phyloP scores from a whole-genome alignment of 176 grass and related monocot genomes.

The Lolium perenne region DNA sequence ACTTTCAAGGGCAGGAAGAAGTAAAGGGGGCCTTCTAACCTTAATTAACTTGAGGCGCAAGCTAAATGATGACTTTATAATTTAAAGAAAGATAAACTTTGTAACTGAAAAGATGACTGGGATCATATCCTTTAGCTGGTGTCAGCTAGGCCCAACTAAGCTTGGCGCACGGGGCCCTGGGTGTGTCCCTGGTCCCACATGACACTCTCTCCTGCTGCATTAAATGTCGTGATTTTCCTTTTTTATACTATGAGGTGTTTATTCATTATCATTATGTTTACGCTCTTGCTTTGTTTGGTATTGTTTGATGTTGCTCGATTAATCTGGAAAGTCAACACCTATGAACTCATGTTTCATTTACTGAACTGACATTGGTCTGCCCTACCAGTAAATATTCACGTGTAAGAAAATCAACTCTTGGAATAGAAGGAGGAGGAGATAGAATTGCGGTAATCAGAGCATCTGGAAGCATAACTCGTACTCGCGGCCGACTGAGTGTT shows the following conservation, averaged over 20 bases:
- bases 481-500: conserved; percentile 66
- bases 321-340: conserved; percentile 1
- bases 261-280: conserved; percentile 5
- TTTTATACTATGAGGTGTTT: conserved; percentile 4
- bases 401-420: conserved; percentile 92
- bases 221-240: conserved; percentile 12
- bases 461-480: conserved; percentile 81
- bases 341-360: conserved; percentile 26
- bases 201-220: not conserved
- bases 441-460: conserved; percentile 92
- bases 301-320: conserved; percentile 35
- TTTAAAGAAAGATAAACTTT: not conserved
- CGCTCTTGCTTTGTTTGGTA: not conserved
- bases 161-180: not conserved
- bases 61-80: not conserved
- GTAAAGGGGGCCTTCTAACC: not conserved
- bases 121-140: conserved; percentile 3
- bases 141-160: not conserved
- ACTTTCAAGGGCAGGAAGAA: not conserved
- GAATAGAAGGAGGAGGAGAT: conserved; percentile 75
- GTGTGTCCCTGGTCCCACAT: not conserved
- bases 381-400: conserved; percentile 81
- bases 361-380: conserved; percentile 34
- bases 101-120: not conserved
- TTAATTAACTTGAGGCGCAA: not conserved